These are phyloP conservation scores for Artemisia tridentata DNA, from an alignment of 129 eudicot species.

Conservation along the genomic window DNA sequence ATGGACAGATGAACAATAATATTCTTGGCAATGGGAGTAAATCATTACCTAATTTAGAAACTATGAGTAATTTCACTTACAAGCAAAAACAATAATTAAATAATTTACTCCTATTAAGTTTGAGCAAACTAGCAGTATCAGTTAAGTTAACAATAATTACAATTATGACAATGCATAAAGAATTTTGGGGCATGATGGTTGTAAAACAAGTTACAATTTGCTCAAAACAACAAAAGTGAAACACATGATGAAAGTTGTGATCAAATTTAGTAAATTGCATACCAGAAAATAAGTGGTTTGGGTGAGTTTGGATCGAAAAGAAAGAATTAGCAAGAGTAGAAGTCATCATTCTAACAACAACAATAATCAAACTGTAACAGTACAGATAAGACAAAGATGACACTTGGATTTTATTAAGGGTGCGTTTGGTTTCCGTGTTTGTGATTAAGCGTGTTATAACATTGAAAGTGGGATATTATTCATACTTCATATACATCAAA, in stretches of 20 bases:
- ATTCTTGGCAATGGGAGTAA: no score
- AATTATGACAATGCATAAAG: not conserved
- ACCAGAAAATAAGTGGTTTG: constrained; percentile 33
- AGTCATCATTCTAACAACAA: constrained; percentile 26
- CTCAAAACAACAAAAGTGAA: not conserved
- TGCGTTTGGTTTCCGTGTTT: no score
- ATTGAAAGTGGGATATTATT: no score
- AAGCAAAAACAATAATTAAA: not conserved
- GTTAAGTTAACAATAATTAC: constrained; percentile 1
- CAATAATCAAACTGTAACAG: constrained; percentile 2
- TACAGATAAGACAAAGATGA: constrained; percentile 12
- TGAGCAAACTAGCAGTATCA: constrained; percentile 13
- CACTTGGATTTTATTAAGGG: constrained; percentile 21
- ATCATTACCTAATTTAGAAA: no score
- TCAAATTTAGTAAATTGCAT: constrained; percentile 20
- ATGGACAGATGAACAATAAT: no score
- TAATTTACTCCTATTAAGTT: not conserved
- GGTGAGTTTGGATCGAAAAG: constrained; percentile 29
- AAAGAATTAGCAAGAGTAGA: constrained; percentile 37
- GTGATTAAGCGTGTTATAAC: no score
- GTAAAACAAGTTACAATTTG: constrained; percentile 11
- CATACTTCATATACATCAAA: no score
- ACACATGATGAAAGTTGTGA: not conserved
- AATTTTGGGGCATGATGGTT: constrained; percentile 2
- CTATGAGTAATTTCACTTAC: not conserved